These are phyloP conservation scores for Apophysomyces elegans DNA, from an alignment of 371 early-diverging fungal species.

Conservation along the genomic window DNA sequence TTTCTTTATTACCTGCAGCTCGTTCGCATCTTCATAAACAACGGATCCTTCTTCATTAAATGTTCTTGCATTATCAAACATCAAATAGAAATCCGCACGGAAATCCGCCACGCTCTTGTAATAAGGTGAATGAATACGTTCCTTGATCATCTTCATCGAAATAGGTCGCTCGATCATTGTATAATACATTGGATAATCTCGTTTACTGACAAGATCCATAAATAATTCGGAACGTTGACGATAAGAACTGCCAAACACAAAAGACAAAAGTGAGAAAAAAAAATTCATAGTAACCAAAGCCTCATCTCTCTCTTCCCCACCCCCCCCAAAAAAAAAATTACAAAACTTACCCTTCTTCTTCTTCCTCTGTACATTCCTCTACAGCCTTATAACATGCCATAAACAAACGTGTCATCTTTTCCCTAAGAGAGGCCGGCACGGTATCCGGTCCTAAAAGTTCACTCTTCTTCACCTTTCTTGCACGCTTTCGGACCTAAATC, in stretches of 20 bases:
- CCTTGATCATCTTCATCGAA: constrained; percentile 65
- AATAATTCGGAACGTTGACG: constrained; percentile 67
- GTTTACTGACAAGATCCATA: constrained; percentile 67
- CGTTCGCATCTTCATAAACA: constrained; percentile 6
- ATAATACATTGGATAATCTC: constrained; percentile 83
- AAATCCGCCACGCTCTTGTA: constrained; percentile 53
- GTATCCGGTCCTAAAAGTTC: constrained; percentile 26
- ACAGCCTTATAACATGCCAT: constrained; percentile 56
- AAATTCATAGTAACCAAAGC: too few species aligned
- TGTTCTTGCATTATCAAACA: neutral
- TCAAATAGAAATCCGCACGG: constrained; percentile 45
- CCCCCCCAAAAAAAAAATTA: neutral
- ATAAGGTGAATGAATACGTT: constrained; percentile 47
- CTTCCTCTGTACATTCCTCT: constrained; percentile 50
- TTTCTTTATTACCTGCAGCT: neutral
- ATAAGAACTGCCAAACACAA: constrained; percentile 15
- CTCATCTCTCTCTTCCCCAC: too few species aligned
- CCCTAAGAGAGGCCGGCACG: constrained; percentile 11
- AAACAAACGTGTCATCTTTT: constrained; percentile 48
- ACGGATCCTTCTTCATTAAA: constrained; percentile 1
- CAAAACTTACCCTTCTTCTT: constrained; percentile 44
- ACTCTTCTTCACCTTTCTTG: constrained; percentile 19
- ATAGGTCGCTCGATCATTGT: constrained; percentile 78
- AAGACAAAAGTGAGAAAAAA: too few species aligned
- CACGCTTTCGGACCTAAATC: constrained; percentile 19